Conservation (phyloP, 768 basidiomycete species). For the Inosperma sp. region DNA sequence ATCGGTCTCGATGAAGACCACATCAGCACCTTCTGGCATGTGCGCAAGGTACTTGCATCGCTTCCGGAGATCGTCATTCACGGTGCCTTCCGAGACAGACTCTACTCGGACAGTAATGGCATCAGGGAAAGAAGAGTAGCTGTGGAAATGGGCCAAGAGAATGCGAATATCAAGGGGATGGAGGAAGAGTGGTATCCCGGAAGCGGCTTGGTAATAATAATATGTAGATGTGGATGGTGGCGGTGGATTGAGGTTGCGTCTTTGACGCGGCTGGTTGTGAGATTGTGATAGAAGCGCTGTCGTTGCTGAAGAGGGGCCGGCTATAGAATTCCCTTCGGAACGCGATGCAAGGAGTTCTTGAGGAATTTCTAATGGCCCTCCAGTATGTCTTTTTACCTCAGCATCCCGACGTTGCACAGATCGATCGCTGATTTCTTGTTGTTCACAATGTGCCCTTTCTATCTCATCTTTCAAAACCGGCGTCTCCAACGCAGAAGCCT, state of each 20-base stretch:
- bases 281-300: conserved; percentile 12
- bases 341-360: conserved; percentile 54
- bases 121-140: conserved; percentile 81
- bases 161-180: conserved; percentile 96
- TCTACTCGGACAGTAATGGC: conserved; percentile 78
- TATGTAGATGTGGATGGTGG: conserved; percentile 87
- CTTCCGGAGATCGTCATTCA: conserved; percentile 91
- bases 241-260: conserved; percentile 80
- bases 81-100: conserved; percentile 65
- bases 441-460: conserved; percentile 55
- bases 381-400: conserved; percentile 19
- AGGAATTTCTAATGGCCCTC: conserved; percentile 40
- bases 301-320: too few relatives aligned
- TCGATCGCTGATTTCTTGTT: conserved; percentile 50
- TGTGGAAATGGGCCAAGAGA: conserved; percentile 75
- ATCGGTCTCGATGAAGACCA: conserved; percentile 90
- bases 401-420: conserved; percentile 27
- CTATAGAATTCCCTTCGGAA: too few relatives aligned
- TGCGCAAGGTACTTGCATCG: conserved; percentile 95
- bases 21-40: conserved; percentile 86
- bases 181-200: conserved; percentile 86
- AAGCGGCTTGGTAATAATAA: conserved; percentile 93
- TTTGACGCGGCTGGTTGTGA: conserved; percentile 52
- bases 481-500: conserved; percentile 72
- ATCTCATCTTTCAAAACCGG: conserved; percentile 58